phyloP scores from a whole-genome alignment of 1,284 basidiomycete genomes.

The Sanghuangporus weigelae region DNA sequence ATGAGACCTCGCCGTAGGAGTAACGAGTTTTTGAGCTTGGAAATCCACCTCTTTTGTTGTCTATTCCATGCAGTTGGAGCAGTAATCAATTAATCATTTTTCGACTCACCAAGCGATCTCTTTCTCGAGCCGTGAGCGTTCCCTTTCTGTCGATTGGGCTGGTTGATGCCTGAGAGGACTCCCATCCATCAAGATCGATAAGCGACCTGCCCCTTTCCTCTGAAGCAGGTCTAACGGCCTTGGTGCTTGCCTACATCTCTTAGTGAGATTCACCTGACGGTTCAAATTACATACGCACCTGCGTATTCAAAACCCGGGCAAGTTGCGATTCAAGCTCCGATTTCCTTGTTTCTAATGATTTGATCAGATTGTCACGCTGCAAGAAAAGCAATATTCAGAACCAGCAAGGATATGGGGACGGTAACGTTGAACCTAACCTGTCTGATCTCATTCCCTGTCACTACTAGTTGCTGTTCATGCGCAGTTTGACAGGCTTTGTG shows the following conservation, averaged over 20 bases:
- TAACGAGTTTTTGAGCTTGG: background rate
- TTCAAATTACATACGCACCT: constrained; percentile 17
- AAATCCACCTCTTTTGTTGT: background rate
- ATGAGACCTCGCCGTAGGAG: background rate
- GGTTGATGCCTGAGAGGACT: constrained; percentile 25
- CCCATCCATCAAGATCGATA: constrained; percentile 30
- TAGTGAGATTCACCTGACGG: background rate
- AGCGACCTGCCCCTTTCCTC: constrained; percentile 23
- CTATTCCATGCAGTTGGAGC: background rate
- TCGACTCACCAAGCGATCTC: constrained; percentile 24
- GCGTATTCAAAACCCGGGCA: constrained; percentile 22
- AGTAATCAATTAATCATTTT: background rate
- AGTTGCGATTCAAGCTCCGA: constrained; percentile 28
- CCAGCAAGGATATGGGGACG: background rate
- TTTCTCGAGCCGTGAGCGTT: constrained; percentile 21
- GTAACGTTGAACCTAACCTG: constrained; percentile 22
- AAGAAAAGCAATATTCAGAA: too few relatives aligned
- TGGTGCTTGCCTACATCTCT: constrained; percentile 7
- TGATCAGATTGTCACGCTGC: constrained; percentile 33
- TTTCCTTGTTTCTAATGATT: constrained; percentile 29
- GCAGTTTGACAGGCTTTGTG: constrained; percentile 29
- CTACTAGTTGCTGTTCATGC: constrained; percentile 32
- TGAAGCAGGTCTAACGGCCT: constrained; percentile 3
- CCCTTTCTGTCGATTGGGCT: constrained; percentile 24
- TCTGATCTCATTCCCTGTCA: constrained; percentile 35